These are phyloP conservation scores for Diaporthe amygdali DNA, from an alignment of 2,329 filamentous ascomycete species.

Conservation along the genomic window DNA sequence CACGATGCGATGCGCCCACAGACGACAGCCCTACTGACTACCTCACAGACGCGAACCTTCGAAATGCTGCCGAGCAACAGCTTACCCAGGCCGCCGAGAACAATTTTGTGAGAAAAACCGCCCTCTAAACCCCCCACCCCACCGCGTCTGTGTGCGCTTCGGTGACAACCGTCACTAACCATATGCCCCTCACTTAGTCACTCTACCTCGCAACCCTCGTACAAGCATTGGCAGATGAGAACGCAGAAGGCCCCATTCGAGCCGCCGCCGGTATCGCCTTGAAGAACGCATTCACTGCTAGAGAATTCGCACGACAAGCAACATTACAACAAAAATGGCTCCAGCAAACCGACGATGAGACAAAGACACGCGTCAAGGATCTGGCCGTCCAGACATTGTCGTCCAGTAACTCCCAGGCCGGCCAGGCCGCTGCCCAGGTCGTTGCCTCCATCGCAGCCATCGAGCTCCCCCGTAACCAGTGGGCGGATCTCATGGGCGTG, in stretches of 20 bases:
- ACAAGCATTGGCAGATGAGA: slow-evolving; percentile 91
- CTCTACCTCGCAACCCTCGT: slow-evolving; percentile 92
- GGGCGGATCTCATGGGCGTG: slow-evolving; percentile 86
- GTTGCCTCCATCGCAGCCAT: slow-evolving; percentile 94
- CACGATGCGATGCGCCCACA: slow-evolving; percentile 14
- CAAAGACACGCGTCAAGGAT: slow-evolving; percentile 88
- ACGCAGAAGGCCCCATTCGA: slow-evolving; percentile 81
- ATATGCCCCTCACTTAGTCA: slow-evolving; percentile 60
- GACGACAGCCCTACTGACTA: slow-evolving; percentile 35
- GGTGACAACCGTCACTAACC: slow-evolving; percentile 23
- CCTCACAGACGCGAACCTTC: slow-evolving; percentile 79
- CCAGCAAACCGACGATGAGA: slow-evolving; percentile 77
- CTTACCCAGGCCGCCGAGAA: slow-evolving; percentile 89
- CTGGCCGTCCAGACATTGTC: slow-evolving; percentile 86
- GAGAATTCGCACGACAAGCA: slow-evolving; percentile 85
- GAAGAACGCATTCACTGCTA: slow-evolving; percentile 97
- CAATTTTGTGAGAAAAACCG: slow-evolving; percentile 78
- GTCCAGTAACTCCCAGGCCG: slow-evolving; percentile 81
- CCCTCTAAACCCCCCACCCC: slow-evolving; percentile 21
- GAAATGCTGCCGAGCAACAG: slow-evolving; percentile 92
- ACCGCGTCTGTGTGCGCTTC: not conserved
- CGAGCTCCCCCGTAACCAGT: slow-evolving; percentile 91
- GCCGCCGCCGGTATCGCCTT: slow-evolving; percentile 93
- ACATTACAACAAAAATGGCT: slow-evolving; percentile 95
- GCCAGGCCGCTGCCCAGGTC: slow-evolving; percentile 90